These are phyloP conservation scores for Funneliformis caledonium DNA, from an alignment of 371 early-diverging fungal species.

Conservation along the genomic window DNA sequence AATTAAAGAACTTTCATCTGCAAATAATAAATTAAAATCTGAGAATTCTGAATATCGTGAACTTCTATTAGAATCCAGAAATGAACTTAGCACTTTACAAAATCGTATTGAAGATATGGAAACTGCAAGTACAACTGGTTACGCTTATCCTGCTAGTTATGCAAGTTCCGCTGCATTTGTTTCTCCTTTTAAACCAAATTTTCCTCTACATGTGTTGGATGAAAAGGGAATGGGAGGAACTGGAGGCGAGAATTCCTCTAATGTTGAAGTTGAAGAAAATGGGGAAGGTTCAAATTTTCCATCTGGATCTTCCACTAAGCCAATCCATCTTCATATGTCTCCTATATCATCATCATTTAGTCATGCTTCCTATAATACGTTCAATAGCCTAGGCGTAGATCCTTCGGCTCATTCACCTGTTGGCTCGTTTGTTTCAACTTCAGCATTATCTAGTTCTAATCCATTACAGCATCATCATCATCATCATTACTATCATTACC, in stretches of 20 bases:
- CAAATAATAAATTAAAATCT: constrained; percentile 52
- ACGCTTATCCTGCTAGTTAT: constrained; percentile 16
- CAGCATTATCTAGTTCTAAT: constrained; percentile 36
- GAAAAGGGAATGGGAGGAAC: constrained; percentile 8
- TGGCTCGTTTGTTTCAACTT: constrained; percentile 20
- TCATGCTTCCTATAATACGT: constrained; percentile 23
- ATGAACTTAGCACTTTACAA: constrained; percentile 49
- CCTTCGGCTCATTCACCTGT: constrained; percentile 32
- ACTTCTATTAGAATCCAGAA: constrained; percentile 50
- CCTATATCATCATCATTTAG: constrained; percentile 23
- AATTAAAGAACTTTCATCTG: constrained; percentile 55
- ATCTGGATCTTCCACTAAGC: not conserved
- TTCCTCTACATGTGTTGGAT: constrained; percentile 29
- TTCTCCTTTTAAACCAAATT: not conserved
- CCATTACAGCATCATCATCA: constrained; percentile 39
- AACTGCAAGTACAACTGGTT: constrained; percentile 34
- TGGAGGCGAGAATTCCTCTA: not conserved
- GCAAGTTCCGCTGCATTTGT: not conserved
- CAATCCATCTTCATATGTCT: constrained; percentile 30
- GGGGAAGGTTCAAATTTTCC: not conserved
- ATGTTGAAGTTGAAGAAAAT: not conserved
- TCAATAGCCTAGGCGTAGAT: constrained; percentile 33
- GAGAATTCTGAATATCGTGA: constrained; percentile 53
- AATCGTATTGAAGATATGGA: constrained; percentile 52
- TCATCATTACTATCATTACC: constrained; percentile 39